Conservation (phyloP, 495 filamentous ascomycete species). For the Lasiosphaeria ovina region DNA sequence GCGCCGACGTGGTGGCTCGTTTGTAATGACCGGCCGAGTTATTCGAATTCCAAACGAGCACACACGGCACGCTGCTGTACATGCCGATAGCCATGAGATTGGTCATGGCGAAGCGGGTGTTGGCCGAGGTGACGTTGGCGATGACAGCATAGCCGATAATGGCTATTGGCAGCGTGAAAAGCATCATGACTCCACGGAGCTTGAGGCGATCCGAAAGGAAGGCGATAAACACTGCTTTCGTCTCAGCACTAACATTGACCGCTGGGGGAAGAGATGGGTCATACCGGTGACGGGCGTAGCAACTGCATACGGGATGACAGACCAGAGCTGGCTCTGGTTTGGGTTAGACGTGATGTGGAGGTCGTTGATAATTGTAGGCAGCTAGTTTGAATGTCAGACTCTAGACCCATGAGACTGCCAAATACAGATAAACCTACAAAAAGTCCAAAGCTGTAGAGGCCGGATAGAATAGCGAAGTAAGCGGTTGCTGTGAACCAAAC, state of each 20-base stretch:
- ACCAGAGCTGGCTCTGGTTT: slow-evolving; percentile 63
- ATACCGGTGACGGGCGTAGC: slow-evolving; percentile 55
- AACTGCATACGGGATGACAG: slow-evolving; percentile 65
- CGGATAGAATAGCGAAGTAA: slow-evolving; percentile 46
- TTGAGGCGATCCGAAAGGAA: slow-evolving; percentile 48
- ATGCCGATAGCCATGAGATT: slow-evolving; percentile 71
- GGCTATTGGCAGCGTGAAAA: slow-evolving; percentile 43
- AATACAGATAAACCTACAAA: slow-evolving; percentile 38
- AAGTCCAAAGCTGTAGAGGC: slow-evolving; percentile 51
- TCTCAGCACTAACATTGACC: slow-evolving; percentile 10
- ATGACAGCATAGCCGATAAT: slow-evolving; percentile 58
- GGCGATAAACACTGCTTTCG: slow-evolving; percentile 35
- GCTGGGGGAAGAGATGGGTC: slow-evolving; percentile 18
- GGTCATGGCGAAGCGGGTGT: slow-evolving; percentile 70
- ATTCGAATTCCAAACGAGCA: slow-evolving; percentile 66
- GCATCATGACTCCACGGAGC: slow-evolving; percentile 34
- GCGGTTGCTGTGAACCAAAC: slow-evolving; percentile 50
- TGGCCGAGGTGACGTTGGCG: slow-evolving; percentile 42
- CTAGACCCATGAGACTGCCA: neutral
- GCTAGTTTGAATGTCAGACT: slow-evolving; percentile 51
- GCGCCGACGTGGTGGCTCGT: slow-evolving; percentile 41
- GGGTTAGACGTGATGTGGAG: slow-evolving; percentile 57
- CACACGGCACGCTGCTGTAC: slow-evolving; percentile 72
- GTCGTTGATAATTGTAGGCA: slow-evolving; percentile 66
- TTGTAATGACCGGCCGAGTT: slow-evolving; percentile 49